Percentiles rank a stretch among this genome's conserved stretches.
These are phyloP conservation scores for Kwoniella pini DNA, from an alignment of 768 basidiomycete genomes.

Conservation along the genomic window DNA sequence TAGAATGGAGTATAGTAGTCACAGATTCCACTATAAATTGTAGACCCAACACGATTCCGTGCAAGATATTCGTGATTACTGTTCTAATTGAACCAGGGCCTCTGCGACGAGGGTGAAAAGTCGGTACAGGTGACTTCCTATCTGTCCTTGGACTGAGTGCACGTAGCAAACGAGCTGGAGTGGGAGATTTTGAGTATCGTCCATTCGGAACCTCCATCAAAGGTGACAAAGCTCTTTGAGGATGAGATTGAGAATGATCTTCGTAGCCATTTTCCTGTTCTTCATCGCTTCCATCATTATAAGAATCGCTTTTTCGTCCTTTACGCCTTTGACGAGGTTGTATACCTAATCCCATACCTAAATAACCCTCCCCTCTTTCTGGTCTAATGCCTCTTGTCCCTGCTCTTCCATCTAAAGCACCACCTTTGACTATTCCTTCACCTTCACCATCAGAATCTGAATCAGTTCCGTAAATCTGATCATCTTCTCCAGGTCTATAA, in stretches of 20 bases:
- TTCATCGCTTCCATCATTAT: conserved; percentile 15
- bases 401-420: conserved; percentile 41
- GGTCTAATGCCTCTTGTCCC: conserved; percentile 39
- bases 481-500: conserved; percentile 46
- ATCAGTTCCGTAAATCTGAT: conserved; percentile 32
- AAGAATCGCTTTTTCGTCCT: conserved; percentile 18
- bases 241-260: conserved; percentile 8
- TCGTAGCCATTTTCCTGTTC: conserved; percentile 17
- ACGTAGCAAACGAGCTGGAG: conserved; percentile 36
- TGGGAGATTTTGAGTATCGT: conserved; percentile 31
- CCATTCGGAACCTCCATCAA: conserved; percentile 4
- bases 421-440: conserved; percentile 38
- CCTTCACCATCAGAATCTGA: conserved; percentile 42
- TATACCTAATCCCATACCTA: conserved; percentile 46
- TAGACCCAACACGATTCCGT: conserved; percentile 34
- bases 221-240: conserved; percentile 8
- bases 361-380: conserved; percentile 46
- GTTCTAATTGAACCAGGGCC: conserved; percentile 33
- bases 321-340: conserved; percentile 36
- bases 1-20: conserved; percentile 4
- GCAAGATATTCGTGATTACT: conserved; percentile 38
- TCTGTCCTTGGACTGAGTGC: conserved; percentile 33
- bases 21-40: conserved; percentile 32
- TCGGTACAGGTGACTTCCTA: conserved; percentile 31
- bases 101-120: conserved; percentile 27